These are phyloP conservation scores for Colletotrichum lupini DNA, from an alignment of 2,329 filamentous ascomycete genomes.

Conservation along the genomic window DNA sequence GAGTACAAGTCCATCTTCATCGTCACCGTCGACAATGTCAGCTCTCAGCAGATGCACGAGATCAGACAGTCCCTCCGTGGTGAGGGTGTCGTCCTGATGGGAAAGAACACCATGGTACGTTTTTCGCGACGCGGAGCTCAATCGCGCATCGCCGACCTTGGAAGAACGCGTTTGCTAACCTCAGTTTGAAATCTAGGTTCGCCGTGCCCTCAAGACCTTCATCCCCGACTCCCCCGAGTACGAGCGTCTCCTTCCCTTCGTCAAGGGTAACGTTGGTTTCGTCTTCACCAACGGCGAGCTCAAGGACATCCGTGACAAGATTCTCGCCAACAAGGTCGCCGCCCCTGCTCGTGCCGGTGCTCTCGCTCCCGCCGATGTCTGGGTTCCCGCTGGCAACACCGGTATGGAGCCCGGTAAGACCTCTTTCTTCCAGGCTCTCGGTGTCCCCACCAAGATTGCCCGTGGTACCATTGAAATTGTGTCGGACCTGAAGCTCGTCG, in stretches of 20 bases:
- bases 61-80: conserved; percentile 92
- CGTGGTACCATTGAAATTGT: conserved; percentile 99
- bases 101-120: conserved; percentile 99
- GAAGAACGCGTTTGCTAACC: not conserved
- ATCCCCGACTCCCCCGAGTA: conserved; percentile 91
- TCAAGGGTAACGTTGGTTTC: conserved; percentile 98
- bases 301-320: conserved; percentile 92
- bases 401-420: conserved; percentile 99
- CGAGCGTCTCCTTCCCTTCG: conserved; percentile 94
- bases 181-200: conserved; percentile 68
- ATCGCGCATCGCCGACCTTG: not conserved
- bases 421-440: conserved; percentile 99
- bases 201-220: conserved; percentile 97
- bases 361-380: conserved; percentile 92
- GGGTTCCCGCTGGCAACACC: conserved; percentile 96
- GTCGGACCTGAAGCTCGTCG: conserved; percentile 95
- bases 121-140: not conserved
- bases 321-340: conserved; percentile 96
- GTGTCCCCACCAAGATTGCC: conserved; percentile 99
- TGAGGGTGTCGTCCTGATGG: conserved; percentile 96
- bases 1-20: conserved; percentile 99
- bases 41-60: conserved; percentile 99
- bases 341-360: conserved; percentile 98
- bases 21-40: conserved; percentile 98
- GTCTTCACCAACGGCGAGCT: conserved; percentile 99